Evolutionary conservation across 225 moss, liverwort and hornwort genomes (phyloP).

Genomic region (Marchantia paleacea): DNA sequence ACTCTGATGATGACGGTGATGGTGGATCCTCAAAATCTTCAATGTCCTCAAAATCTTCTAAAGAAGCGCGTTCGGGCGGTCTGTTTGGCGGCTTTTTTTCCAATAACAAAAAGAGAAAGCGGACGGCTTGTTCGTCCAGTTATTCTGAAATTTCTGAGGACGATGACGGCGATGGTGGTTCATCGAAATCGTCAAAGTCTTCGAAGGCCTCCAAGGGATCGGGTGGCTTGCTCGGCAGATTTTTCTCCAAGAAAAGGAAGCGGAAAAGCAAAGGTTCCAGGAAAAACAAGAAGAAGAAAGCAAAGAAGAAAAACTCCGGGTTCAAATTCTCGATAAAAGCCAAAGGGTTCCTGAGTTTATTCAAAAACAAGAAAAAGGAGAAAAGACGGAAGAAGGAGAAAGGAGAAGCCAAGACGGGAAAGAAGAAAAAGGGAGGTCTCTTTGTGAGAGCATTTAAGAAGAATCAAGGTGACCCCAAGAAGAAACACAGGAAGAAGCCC

Average conservation of each 20-base stretch:
- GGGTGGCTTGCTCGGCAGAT: neutral
- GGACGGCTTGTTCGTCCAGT: neutral
- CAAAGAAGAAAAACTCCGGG: neutral
- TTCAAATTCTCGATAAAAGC: neutral
- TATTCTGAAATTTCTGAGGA: neutral
- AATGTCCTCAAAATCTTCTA: neutral
- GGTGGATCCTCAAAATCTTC: neutral
- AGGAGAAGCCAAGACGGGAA: neutral
- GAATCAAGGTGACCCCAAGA: neutral
- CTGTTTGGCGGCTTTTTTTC: neutral
- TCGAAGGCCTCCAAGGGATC: neutral
- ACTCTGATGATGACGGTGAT: neutral
- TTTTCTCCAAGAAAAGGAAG: neutral
- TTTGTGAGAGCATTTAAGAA: neutral
- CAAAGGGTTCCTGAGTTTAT: neutral
- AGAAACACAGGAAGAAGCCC: neutral
- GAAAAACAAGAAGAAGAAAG: neutral
- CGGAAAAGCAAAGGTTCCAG: neutral
- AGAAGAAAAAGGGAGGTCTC: neutral
- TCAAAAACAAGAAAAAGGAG: neutral
- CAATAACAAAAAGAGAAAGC: neutral
- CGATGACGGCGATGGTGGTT: slow-evolving; percentile 11
- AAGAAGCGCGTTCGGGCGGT: too few species aligned
- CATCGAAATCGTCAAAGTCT: slow-evolving; percentile 7
- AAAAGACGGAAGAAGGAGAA: slow-evolving; percentile 13